Percentiles rank a stretch among this genome's conserved stretches.
Evolutionary conservation across 805 yeast species (phyloP).

Genomic region (Saturnispora kantuleensis): DNA sequence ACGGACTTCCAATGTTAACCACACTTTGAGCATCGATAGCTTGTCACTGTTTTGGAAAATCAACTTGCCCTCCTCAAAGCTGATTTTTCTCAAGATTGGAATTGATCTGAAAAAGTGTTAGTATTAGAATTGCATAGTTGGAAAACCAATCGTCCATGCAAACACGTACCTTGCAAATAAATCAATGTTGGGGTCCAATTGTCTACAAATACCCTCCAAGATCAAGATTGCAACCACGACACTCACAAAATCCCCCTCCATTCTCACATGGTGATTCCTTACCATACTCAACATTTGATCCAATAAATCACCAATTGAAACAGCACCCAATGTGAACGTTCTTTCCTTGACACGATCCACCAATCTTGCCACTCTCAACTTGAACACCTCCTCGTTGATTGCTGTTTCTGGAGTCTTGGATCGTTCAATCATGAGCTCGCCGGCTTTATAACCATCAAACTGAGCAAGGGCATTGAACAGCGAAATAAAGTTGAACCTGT

Average conservation of each 20-base stretch:
- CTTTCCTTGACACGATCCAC: slow-evolving; percentile 74
- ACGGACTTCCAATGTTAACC: slow-evolving; percentile 85
- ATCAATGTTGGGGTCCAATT: slow-evolving; percentile 85
- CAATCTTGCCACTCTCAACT: slow-evolving; percentile 73
- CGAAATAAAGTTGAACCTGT: slow-evolving; percentile 79
- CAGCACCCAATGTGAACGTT: slow-evolving; percentile 86
- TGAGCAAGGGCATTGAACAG: slow-evolving; percentile 80
- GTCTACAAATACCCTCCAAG: slow-evolving; percentile 92
- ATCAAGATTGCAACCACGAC: slow-evolving; percentile 89
- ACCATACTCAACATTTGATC: slow-evolving; percentile 89
- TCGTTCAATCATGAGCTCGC: slow-evolving; percentile 90
- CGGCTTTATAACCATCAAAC: slow-evolving; percentile 91
- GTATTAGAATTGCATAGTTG: slow-evolving; percentile 20
- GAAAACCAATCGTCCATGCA: slow-evolving; percentile 30
- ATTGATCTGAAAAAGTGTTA: slow-evolving; percentile 43
- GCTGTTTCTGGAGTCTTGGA: slow-evolving; percentile 94
- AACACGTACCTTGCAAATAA: slow-evolving; percentile 91
- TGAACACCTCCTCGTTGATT: slow-evolving; percentile 73
- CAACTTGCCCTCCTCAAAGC: slow-evolving; percentile 57
- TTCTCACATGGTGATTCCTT: slow-evolving; percentile 84
- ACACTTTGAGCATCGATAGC: slow-evolving; percentile 78
- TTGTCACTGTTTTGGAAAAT: slow-evolving; percentile 47
- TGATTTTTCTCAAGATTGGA: slow-evolving; percentile 77
- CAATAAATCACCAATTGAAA: slow-evolving; percentile 83
- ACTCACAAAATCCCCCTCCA: slow-evolving; percentile 95